Evolutionary conservation across 2,329 filamentous ascomycete species (phyloP).

Genomic region (Aspergillus alliaceus): DNA sequence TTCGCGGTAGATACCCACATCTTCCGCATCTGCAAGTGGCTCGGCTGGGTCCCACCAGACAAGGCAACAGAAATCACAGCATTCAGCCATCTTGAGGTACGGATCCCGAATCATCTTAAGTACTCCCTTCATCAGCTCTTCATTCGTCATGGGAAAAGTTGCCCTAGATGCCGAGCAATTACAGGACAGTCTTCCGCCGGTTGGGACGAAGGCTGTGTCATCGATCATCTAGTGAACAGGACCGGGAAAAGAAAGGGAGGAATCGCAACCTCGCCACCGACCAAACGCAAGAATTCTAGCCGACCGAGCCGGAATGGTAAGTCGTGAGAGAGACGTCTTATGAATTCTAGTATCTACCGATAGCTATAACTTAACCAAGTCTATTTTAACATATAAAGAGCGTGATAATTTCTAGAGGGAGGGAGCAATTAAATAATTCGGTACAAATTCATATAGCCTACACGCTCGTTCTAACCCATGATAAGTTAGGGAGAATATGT

Average conservation of each 20-base stretch:
- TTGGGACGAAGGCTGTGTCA: constrained; percentile 65
- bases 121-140: constrained; percentile 63
- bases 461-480: too few relatives aligned
- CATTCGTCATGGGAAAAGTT: constrained; percentile 63
- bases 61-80: constrained; percentile 49
- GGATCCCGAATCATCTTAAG: constrained; percentile 62
- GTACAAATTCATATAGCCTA: not conserved
- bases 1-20: constrained; percentile 69
- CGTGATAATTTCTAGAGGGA: too few relatives aligned
- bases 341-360: not conserved
- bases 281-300: constrained; percentile 2
- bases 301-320: not conserved
- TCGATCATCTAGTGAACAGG: constrained; percentile 62
- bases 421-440: not conserved
- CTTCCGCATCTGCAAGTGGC: constrained; percentile 62
- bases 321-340: not conserved
- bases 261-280: not conserved
- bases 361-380: too few relatives aligned
- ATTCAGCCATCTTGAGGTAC: constrained; percentile 61
- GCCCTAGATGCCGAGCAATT: constrained; percentile 59
- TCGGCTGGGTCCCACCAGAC: constrained; percentile 59
- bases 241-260: constrained; percentile 51
- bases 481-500: too few relatives aligned
- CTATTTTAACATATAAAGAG: too few relatives aligned
- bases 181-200: constrained; percentile 61